These are phyloP conservation scores for Malassezia arunalokei DNA, from an alignment of 1,284 basidiomycete genomes.

Conservation along the genomic window DNA sequence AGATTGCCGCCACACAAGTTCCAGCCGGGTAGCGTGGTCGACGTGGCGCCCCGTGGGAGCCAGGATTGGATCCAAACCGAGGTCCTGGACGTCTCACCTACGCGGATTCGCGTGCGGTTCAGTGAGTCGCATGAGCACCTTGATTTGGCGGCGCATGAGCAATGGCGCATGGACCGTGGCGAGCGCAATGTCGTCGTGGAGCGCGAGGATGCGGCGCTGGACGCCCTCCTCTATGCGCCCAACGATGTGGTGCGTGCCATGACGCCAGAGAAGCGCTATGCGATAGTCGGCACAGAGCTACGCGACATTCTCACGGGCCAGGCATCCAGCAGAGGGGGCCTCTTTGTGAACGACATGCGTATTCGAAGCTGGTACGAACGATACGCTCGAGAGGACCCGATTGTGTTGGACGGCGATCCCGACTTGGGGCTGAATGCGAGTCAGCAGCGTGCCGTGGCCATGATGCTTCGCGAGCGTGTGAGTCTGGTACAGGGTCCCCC, in stretches of 20 bases:
- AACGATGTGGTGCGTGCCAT: slow-evolving; percentile 40
- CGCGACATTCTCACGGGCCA: slow-evolving; percentile 48
- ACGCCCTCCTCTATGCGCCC: slow-evolving; percentile 55
- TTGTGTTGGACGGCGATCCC: slow-evolving; percentile 69
- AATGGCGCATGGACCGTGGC: slow-evolving; percentile 58
- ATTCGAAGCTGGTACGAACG: slow-evolving; percentile 47
- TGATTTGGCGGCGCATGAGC: slow-evolving; percentile 59
- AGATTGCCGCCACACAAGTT: slow-evolving; percentile 26
- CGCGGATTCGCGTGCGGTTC: slow-evolving; percentile 31
- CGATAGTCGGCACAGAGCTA: slow-evolving; percentile 26
- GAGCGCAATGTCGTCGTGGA: slow-evolving; percentile 57
- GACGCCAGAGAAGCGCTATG: slow-evolving; percentile 22
- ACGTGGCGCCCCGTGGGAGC: slow-evolving; percentile 18
- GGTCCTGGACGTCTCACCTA: slow-evolving; percentile 25
- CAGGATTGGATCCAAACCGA: slow-evolving; percentile 19
- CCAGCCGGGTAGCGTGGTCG: slow-evolving; percentile 25
- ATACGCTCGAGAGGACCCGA: slow-evolving; percentile 50
- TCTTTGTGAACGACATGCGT: slow-evolving; percentile 52
- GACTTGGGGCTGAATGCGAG: slow-evolving; percentile 60
- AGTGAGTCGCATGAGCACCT: slow-evolving; percentile 46
- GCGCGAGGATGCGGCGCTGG: slow-evolving; percentile 61
- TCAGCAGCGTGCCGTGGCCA: slow-evolving; percentile 71
- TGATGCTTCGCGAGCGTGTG: slow-evolving; percentile 67
- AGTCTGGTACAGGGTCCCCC: slow-evolving; percentile 84
- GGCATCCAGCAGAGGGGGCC: slow-evolving; percentile 52